Base-by-base conservation (phyloP, 2,329 filamentous ascomycete species). In the Nemania sp. region DNA sequence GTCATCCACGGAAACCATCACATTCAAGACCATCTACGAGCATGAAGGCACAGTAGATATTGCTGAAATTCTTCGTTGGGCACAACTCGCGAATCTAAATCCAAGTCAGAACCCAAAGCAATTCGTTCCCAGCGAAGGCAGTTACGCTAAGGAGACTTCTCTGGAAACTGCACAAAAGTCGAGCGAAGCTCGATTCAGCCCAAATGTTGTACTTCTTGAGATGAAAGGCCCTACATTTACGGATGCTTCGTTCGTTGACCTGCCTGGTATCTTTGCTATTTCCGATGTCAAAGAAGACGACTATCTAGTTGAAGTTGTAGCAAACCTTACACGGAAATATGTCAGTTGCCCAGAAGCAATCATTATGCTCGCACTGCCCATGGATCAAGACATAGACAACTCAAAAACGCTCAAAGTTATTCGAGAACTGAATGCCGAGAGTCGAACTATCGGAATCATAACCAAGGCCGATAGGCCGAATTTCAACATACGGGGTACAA, bases 211-310 rank as follows among this genome's bases (percentile, higher is more conserved):
- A 0, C 80, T 84, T 0, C 75, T 96, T 0, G 81, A 90, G 39
- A 89, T 95, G 24, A 82, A 82, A 0, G 86, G 85, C 0, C 86
- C 86, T 0, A 77, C 76, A 0, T 77, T 91, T 0, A 85, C 89
- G 0, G 83, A 88, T 3, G 68, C 95, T 0, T 89, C 86, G 0
- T 94, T 95, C 63, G 91, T 88, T 57, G 91, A 96, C 57, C 77
- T 95, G 1, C 91, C 91, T 0, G 91, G 91, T 0, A 82, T 94
- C 0, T 91, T 95, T 54, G 83, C 84, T 12, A 84, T 85, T 17
- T 78, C 85, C 0, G 81, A 83, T 1, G 75, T 81, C 3, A 78
- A 78, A 2, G 74, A 79, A 2, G 83, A 91, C 11, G 75, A 80
- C 11, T 88, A 88, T 51, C 73, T 92, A 0, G 86, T 91, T 11